Evolutionary conservation across 345 rosid genomes (phyloP).

Genomic region (Limnanthes douglasii): DNA sequence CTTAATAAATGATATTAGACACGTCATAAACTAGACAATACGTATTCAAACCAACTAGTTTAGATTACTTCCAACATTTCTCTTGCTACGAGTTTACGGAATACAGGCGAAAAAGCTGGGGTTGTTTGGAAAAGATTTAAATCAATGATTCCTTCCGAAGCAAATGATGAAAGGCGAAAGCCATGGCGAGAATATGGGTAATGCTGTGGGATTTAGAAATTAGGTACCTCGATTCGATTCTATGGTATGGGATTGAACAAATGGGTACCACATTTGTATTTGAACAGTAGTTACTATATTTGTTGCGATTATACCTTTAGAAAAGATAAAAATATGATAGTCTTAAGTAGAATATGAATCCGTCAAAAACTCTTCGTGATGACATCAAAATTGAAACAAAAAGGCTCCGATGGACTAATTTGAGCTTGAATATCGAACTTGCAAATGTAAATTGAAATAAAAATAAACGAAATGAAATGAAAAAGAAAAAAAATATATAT

Average conservation of each 20-base stretch:
- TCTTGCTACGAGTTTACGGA: constrained; percentile 79
- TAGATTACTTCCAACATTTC: too few relatives aligned
- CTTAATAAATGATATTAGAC: too few relatives aligned
- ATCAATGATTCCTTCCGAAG: constrained; percentile 63
- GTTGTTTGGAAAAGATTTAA: constrained; percentile 60
- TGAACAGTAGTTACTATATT: constrained; percentile 80
- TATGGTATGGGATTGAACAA: constrained; percentile 33
- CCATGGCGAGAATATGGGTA: constrained; percentile 11
- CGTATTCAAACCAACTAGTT: too few relatives aligned
- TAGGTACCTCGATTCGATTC: constrained; percentile 44
- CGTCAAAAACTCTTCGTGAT: constrained; percentile 78
- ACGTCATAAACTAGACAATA: too few relatives aligned
- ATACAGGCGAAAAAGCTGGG: constrained; percentile 70
- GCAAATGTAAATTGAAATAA: too few relatives aligned
- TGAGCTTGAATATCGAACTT: too few relatives aligned
- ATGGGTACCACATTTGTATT: constrained; percentile 86
- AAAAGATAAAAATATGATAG: constrained; percentile 10
- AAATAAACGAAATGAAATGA: too few relatives aligned
- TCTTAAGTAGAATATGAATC: constrained; percentile 35
- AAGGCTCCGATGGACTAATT: too few relatives aligned
- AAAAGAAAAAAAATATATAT: too few relatives aligned
- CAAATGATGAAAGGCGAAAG: constrained; percentile 9
- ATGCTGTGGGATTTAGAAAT: constrained; percentile 29
- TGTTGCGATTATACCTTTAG: constrained; percentile 62
- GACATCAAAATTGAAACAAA: constrained; percentile 84